Evolutionary conservation across 2,329 filamentous ascomycete genomes (phyloP).

Genomic region (Cyphellophora europaea): DNA sequence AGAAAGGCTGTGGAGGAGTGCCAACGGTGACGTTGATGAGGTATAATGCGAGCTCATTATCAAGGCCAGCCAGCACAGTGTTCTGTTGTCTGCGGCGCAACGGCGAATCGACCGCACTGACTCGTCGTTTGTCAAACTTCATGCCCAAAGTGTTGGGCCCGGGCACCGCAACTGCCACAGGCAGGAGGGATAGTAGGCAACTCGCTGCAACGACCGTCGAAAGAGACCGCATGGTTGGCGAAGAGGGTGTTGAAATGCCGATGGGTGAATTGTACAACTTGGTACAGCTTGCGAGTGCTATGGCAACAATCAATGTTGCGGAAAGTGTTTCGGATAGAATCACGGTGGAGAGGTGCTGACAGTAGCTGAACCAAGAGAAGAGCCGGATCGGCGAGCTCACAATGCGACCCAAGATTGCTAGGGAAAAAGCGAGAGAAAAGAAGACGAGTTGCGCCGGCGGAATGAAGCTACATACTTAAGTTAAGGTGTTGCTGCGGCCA

Average conservation of each 20-base stretch:
- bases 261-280: no score
- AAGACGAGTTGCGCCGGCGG: no score
- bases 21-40: conserved; percentile 55
- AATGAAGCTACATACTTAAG: no score
- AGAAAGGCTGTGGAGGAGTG: conserved; percentile 49
- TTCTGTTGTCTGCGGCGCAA: conserved; percentile 12
- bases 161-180: conserved; percentile 6
- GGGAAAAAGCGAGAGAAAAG: no score
- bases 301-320: no score
- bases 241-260: background rate
- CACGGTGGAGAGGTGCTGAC: no score
- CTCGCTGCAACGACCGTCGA: conserved; percentile 8
- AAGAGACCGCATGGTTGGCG: conserved; percentile 8
- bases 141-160: conserved; percentile 13
- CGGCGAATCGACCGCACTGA: conserved; percentile 7
- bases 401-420: no score
- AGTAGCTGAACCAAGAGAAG: no score
- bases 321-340: no score
- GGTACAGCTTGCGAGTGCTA: no score
- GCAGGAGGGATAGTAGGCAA: conserved; percentile 9
- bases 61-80: conserved; percentile 12
- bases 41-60: conserved; percentile 38
- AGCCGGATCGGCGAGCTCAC: no score
- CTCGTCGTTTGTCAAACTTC: conserved; percentile 13
- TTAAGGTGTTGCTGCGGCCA: no score